These are phyloP conservation scores for Lasiosphaeria hispida DNA, from an alignment of 495 filamentous ascomycete species.

Conservation along the genomic window DNA sequence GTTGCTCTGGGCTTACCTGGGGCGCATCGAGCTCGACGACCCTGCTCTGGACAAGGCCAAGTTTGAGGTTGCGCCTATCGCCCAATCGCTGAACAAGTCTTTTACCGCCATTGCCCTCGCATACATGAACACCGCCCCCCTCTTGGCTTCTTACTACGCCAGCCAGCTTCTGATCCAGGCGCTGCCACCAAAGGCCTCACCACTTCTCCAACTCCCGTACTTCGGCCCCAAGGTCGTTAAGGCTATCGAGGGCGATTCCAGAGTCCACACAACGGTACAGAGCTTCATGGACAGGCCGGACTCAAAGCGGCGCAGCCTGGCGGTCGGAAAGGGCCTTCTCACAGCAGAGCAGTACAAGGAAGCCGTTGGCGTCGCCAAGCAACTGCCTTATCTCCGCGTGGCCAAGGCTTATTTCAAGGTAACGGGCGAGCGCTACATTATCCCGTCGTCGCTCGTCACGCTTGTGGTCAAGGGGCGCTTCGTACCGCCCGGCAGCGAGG, in stretches of 20 bases:
- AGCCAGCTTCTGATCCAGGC: conserved; percentile 90
- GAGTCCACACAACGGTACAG: conserved; percentile 75
- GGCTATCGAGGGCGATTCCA: conserved; percentile 72
- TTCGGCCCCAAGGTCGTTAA: conserved; percentile 74
- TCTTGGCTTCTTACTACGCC: conserved; percentile 76
- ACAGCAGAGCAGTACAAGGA: conserved; percentile 72
- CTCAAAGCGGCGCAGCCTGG: conserved; percentile 64
- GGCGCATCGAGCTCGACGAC: conserved; percentile 75
- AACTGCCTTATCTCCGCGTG: conserved; percentile 78
- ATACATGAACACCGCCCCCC: conserved; percentile 76
- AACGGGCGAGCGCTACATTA: conserved; percentile 86
- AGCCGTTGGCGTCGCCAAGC: conserved; percentile 70
- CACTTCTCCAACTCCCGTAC: conserved; percentile 88
- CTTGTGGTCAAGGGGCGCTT: conserved; percentile 95
- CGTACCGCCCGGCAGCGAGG: conserved; percentile 75
- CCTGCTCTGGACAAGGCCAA: conserved; percentile 66
- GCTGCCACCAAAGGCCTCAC: conserved; percentile 74
- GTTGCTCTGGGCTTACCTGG: conserved; percentile 92
- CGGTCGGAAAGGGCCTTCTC: conserved; percentile 67
- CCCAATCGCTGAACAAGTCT: conserved; percentile 77
- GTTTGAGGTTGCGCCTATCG: conserved; percentile 79
- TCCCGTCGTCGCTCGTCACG: conserved; percentile 87
- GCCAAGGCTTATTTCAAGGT: conserved; percentile 99
- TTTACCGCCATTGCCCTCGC: conserved; percentile 84
- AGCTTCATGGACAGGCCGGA: conserved; percentile 83